phyloP scores from a whole-genome alignment of 2,329 filamentous ascomycete species.

The Botrytis paeoniae region DNA sequence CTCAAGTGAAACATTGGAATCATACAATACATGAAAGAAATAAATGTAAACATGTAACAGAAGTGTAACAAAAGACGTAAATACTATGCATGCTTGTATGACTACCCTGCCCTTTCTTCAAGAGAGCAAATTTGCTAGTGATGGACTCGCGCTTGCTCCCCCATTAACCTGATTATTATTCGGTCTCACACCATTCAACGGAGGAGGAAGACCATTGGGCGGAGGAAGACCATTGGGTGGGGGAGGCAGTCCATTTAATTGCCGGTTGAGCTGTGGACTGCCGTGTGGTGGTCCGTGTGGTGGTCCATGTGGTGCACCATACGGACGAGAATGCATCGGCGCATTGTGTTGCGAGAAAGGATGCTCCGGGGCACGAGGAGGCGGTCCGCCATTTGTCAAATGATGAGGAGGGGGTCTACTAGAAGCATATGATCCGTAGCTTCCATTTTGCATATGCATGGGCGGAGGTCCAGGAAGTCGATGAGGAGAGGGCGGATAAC shows the following conservation, averaged over 20 bases:
- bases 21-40: constrained; percentile 44
- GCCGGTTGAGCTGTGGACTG: constrained; percentile 35
- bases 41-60: constrained; percentile 20
- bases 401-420: constrained; percentile 38
- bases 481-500: constrained; percentile 40
- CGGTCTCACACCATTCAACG: constrained; percentile 36
- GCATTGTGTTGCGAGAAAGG: constrained; percentile 46
- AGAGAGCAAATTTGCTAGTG: constrained; percentile 69
- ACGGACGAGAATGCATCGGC: constrained; percentile 46
- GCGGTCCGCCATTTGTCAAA: constrained; percentile 39
- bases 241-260: constrained; percentile 28
- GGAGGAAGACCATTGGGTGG: constrained; percentile 32
- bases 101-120: constrained; percentile 38
- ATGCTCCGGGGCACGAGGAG: constrained; percentile 46
- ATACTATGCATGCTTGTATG: background rate
- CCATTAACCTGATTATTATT: constrained; percentile 49
- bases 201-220: constrained; percentile 32
- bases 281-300: constrained; percentile 31
- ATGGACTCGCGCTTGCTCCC: constrained; percentile 76
- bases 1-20: constrained; percentile 3
- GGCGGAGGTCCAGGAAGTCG: constrained; percentile 26
- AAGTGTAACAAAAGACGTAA: background rate
- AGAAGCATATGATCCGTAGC: constrained; percentile 33
- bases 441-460: constrained; percentile 33
- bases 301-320: constrained; percentile 28